A percentile compares a stretch with the other conserved stretches of the same genome.
phyloP scores from a whole-genome alignment of 306 rosid species.

The Ormosia emarginata region DNA sequence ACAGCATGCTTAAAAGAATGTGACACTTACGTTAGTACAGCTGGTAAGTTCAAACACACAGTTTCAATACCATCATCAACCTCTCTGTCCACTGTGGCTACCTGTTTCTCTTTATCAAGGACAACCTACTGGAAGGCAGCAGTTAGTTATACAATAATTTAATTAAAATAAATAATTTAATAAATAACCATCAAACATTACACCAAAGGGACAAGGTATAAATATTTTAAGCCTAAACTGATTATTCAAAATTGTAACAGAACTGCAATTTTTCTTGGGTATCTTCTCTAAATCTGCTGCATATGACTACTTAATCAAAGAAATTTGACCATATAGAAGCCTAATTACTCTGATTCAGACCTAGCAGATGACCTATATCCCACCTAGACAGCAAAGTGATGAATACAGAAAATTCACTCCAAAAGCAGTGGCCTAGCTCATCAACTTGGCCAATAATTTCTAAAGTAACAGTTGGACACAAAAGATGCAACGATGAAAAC shows the following conservation, averaged over 20 bases:
- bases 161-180: background rate
- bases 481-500: background rate
- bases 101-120: slow-evolving; percentile 77
- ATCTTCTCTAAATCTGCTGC: background rate
- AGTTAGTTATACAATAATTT: slow-evolving; percentile 33
- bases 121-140: slow-evolving; percentile 80
- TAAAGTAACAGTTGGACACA: background rate
- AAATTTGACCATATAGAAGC: background rate
- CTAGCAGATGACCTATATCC: background rate
- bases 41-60: slow-evolving; percentile 71
- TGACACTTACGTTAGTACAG: slow-evolving; percentile 81
- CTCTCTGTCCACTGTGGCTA: slow-evolving; percentile 84
- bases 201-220: background rate
- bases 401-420: background rate
- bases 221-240: background rate
- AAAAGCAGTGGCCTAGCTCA: background rate
- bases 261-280: background rate
- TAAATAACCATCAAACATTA: background rate
- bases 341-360: background rate
- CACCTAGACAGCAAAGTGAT: background rate
- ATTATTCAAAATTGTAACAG: background rate
- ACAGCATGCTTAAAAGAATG: background rate
- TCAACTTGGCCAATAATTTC: background rate
- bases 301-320: background rate
- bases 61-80: slow-evolving; percentile 94